Evolutionary conservation across 1,139 yeast genomes (phyloP).

Genomic region (Protomyces gravidus): DNA sequence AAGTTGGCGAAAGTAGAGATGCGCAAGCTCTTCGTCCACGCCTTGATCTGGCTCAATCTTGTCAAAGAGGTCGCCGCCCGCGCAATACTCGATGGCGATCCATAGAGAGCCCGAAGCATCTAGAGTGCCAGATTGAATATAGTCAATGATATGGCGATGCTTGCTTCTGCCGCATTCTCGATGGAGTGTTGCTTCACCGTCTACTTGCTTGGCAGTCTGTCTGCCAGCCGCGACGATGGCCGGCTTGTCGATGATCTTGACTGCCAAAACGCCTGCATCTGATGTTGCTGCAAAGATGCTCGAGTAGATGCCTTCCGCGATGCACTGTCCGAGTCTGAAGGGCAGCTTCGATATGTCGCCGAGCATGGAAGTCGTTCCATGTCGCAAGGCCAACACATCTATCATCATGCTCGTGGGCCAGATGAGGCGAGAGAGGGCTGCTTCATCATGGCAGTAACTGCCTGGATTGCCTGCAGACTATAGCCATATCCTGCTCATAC

Average conservation of each 20-base stretch:
- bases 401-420: no score
- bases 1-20: slow-evolving; percentile 61
- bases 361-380: not conserved
- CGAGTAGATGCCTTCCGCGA: slow-evolving; percentile 14
- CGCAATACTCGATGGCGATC: slow-evolving; percentile 62
- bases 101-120: slow-evolving; percentile 39
- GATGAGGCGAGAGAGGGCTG: no score
- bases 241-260: slow-evolving; percentile 53
- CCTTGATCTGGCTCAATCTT: slow-evolving; percentile 68
- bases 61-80: slow-evolving; percentile 68
- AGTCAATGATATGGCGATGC: slow-evolving; percentile 56
- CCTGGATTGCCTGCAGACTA: no score
- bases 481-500: no score
- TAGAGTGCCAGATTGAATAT: slow-evolving; percentile 50
- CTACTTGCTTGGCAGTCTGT: slow-evolving; percentile 46
- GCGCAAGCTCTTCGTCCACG: slow-evolving; percentile 60
- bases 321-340: slow-evolving; percentile 14
- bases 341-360: not conserved
- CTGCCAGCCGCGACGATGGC: slow-evolving; percentile 48
- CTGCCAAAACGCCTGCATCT: slow-evolving; percentile 46
- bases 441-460: no score
- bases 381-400: not conserved
- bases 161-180: slow-evolving; percentile 47
- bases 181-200: slow-evolving; percentile 54
- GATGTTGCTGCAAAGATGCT: slow-evolving; percentile 9